Conservation (phyloP, 768 basidiomycete species). For the Flagelloscypha sp. region DNA sequence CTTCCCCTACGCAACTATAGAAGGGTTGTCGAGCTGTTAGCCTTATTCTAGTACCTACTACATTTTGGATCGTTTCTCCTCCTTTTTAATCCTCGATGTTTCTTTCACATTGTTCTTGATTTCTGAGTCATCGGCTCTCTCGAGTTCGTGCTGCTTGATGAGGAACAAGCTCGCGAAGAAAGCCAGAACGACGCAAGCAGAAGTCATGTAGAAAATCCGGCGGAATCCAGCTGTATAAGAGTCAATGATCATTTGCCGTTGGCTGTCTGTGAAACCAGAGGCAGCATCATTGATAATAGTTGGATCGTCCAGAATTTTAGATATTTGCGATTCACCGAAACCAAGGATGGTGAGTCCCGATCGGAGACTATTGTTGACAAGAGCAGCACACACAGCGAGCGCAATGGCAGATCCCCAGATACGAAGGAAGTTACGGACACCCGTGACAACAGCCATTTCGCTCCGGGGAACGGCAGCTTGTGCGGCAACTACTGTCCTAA, state of each 20-base stretch:
- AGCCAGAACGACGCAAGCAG: conserved; percentile 43
- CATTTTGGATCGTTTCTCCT: too few species aligned
- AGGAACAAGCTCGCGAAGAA: conserved; percentile 48
- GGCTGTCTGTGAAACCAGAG: conserved; percentile 28
- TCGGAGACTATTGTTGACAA: conserved; percentile 49
- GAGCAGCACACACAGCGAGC: conserved; percentile 51
- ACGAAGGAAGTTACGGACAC: conserved; percentile 60
- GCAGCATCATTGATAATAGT: conserved; percentile 23
- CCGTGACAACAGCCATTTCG: conserved; percentile 75
- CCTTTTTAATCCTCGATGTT: too few species aligned
- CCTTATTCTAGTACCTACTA: too few species aligned
- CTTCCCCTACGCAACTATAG: too few species aligned
- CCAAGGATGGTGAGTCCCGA: conserved; percentile 28
- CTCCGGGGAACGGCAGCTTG: conserved; percentile 63
- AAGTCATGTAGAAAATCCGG: conserved; percentile 53
- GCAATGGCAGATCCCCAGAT: conserved; percentile 63
- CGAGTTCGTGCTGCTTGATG: conserved; percentile 56
- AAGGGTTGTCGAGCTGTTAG: too few species aligned
- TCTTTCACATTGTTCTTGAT: too few species aligned
- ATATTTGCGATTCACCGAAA: conserved; percentile 30
- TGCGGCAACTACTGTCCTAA: conserved; percentile 59
- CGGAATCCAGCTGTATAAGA: conserved; percentile 54
- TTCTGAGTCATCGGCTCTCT: conserved; percentile 53
- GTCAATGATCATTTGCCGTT: too few species aligned
- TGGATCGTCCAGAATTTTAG: conserved; percentile 43